Evolutionary conservation across 352 stramenopile species (phyloP).

Genomic region (Globisporangium mamillatum): DNA sequence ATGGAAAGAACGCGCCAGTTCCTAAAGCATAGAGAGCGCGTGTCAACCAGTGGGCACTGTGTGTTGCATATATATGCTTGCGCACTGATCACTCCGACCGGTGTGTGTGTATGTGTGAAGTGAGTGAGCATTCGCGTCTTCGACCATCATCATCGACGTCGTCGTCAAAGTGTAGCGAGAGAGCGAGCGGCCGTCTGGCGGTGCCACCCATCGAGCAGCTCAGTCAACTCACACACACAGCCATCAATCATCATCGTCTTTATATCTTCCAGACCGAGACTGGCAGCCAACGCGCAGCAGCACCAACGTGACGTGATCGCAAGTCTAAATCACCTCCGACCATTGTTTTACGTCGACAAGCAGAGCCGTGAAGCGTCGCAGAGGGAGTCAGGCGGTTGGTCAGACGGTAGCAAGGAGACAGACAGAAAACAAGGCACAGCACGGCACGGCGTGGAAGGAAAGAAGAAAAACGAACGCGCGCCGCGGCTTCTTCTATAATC

Average conservation of each 20-base stretch:
- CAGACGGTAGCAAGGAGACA: neutral
- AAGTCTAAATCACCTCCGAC: neutral
- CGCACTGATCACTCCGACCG: neutral
- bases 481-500: constrained; percentile 6
- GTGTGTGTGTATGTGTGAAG: neutral
- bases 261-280: neutral
- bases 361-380: neutral
- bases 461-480: constrained; percentile 1
- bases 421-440: neutral
- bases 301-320: neutral
- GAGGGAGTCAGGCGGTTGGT: neutral
- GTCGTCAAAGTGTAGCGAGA: neutral
- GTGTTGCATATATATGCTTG: neutral
- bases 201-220: neutral
- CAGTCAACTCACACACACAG: neutral
- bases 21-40: neutral
- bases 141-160: neutral
- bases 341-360: neutral
- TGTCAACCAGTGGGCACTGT: neutral
- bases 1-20: constrained; percentile 9
- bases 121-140: neutral
- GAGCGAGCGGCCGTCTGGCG: neutral
- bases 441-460: neutral
- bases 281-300: neutral
- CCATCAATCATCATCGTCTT: neutral